phyloP scores from a whole-genome alignment of 441 rosid genomes.

The Erodium trifolium region DNA sequence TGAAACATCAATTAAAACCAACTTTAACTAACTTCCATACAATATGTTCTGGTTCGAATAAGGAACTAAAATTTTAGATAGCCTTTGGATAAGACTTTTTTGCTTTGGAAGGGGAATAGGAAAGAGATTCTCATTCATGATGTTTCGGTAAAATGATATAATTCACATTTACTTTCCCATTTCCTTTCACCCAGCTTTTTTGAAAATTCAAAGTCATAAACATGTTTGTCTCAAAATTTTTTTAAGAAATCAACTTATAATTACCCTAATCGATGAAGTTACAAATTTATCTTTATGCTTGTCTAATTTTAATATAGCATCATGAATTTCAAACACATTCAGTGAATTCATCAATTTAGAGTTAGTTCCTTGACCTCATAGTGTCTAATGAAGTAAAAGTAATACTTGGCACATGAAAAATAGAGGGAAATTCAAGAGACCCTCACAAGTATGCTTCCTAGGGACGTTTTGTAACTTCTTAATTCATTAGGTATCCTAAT shows the following conservation, averaged over 20 bases:
- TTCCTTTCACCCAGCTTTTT: too few relatives aligned
- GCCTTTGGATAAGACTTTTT: too few relatives aligned
- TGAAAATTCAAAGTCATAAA: not conserved
- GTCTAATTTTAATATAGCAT: not conserved
- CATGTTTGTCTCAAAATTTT: not conserved
- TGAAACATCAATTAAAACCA: conserved; percentile 23
- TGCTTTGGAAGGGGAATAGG: too few relatives aligned
- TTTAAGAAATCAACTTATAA: too few relatives aligned
- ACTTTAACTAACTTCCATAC: not conserved
- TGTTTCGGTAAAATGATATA: too few relatives aligned
- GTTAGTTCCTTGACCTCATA: not conserved
- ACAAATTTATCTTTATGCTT: not conserved
- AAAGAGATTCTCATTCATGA: too few relatives aligned
- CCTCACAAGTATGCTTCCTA: not conserved
- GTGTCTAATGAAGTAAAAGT: too few relatives aligned
- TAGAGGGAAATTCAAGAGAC: not conserved
- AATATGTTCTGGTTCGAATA: not conserved
- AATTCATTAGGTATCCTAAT: not conserved
- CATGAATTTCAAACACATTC: not conserved
- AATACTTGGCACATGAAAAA: too few relatives aligned
- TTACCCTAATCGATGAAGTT: not conserved
- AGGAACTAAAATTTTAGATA: not conserved
- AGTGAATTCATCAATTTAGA: not conserved
- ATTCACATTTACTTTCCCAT: too few relatives aligned
- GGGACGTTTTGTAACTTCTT: not conserved